phyloP scores from a whole-genome alignment of 208 protist species.

The Leishmania amazonensis region DNA sequence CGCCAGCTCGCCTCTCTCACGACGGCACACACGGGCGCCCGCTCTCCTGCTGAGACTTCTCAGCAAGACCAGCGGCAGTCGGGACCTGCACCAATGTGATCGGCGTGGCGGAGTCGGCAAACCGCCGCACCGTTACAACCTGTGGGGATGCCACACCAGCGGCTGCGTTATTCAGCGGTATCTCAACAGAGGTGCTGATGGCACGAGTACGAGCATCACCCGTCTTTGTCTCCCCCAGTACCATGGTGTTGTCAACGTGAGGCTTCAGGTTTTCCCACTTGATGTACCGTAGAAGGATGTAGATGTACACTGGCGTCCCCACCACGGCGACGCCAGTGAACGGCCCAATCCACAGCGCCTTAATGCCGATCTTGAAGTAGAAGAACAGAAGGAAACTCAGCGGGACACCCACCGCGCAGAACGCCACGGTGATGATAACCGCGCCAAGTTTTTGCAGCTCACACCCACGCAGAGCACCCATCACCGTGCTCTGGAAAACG shows the following conservation, averaged over 20 bases:
- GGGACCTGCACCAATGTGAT: conserved; percentile 1
- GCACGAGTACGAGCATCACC: not conserved
- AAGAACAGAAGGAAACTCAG: conserved; percentile 81
- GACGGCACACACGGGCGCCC: not conserved
- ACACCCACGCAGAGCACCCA: conserved; percentile 79
- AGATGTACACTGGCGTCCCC: conserved; percentile 64
- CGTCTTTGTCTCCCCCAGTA: not conserved
- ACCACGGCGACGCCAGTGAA: conserved; percentile 52
- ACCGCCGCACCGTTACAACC: conserved; percentile 19
- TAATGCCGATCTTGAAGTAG: conserved; percentile 69
- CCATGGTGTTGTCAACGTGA: conserved; percentile 34
- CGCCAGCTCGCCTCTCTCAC: not conserved
- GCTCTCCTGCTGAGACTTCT: not conserved
- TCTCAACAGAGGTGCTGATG: not conserved
- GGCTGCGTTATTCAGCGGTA: not conserved
- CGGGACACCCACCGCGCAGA: conserved; percentile 69
- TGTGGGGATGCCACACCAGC: conserved; percentile 8
- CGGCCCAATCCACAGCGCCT: conserved; percentile 77
- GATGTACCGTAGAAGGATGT: conserved; percentile 70
- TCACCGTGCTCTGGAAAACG: conserved; percentile 80
- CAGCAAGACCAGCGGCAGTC: not conserved
- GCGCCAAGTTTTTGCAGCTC: conserved; percentile 73
- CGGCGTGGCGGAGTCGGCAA: conserved; percentile 10
- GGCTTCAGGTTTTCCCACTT: conserved; percentile 73
- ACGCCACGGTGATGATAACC: conserved; percentile 57